These are phyloP conservation scores for Tuber aestivum DNA, from an alignment of 495 filamentous ascomycete genomes.

Conservation along the genomic window DNA sequence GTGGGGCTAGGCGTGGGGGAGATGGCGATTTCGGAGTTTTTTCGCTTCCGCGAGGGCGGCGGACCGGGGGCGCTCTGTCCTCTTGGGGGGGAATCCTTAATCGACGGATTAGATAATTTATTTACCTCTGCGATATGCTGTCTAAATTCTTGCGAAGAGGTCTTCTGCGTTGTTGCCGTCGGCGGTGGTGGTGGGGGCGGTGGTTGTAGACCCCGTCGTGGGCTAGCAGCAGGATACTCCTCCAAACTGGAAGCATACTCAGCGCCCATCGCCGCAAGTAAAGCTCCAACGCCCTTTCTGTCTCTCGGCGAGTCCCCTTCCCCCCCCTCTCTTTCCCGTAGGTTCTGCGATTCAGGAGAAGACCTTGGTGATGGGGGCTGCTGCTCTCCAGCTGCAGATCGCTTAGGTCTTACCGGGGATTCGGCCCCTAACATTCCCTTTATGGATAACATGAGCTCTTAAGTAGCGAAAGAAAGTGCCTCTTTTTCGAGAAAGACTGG, in stretches of 20 bases:
- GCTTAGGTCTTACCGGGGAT: constrained; percentile 15
- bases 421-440: constrained; percentile 30
- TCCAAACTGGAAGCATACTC: background rate
- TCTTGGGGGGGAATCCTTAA: background rate
- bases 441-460: constrained; percentile 27
- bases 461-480: background rate
- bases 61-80: background rate
- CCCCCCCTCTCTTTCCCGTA: background rate
- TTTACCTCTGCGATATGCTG: background rate
- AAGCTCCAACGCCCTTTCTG: constrained; percentile 5
- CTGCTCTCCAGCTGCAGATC: background rate
- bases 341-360: constrained; percentile 3
- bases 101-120: background rate
- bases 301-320: background rate
- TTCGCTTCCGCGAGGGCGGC: background rate
- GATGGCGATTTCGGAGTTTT: background rate
- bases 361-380: constrained; percentile 15
- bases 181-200: constrained; percentile 10
- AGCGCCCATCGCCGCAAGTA: background rate
- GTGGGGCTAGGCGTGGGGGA: background rate
- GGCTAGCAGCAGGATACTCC: too few relatives aligned
- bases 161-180: constrained; percentile 11
- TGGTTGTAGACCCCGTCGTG: background rate
- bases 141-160: background rate
- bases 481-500: background rate